Base-by-base conservation (phyloP, 1,139 yeast genomes). In the Yamadazyma trypodendri region DNA sequence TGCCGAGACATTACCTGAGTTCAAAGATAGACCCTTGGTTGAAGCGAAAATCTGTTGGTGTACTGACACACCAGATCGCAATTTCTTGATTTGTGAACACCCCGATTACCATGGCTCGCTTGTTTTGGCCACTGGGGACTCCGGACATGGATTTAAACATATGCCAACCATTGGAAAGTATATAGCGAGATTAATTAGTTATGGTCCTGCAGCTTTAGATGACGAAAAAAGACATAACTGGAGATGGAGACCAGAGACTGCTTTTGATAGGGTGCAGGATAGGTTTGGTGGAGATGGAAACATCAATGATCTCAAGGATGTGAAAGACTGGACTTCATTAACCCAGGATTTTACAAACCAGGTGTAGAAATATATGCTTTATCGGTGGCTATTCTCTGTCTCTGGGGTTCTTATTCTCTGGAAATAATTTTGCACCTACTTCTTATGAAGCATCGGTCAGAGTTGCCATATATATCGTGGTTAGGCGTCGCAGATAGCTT, bases 111-210 rank as follows among this genome's bases (percentile, higher is more conserved):
- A 21, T 14, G 31, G 25, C 24, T 11, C 39, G 32, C 34, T 37
- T 36, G 17, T 30, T 31, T 31, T 49, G 16, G 52, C 48, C 7
- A 37, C 50, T 6, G 53, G 52, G 7, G 53, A 48, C 24, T 40
- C 46, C 16, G 52, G 53, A 3, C 46, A 46, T 20, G 48, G 46
- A 8, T 49, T 48, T 34, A 46, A 43, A 38, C 37, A 36, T 16
- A 38, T 48, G 40, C 53, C 53, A 5, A 38, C 34, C 6, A 40
- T 47, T 17, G 51, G 51, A 2, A 41, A 36, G 28, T 41, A 39
- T 24, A 28, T 40, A 21, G 38, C 42, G 25, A 13, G 35, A 21
- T 20, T 33, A 9, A 22, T 33, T 11, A n/a, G 25, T 18, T 27
- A 33, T 22, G 35, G 35, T 3, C 31, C 27, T 11, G 33, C 25